phyloP scores from a whole-genome alignment of 2,329 filamentous ascomycete genomes.

The Emydomyces testavorans region DNA sequence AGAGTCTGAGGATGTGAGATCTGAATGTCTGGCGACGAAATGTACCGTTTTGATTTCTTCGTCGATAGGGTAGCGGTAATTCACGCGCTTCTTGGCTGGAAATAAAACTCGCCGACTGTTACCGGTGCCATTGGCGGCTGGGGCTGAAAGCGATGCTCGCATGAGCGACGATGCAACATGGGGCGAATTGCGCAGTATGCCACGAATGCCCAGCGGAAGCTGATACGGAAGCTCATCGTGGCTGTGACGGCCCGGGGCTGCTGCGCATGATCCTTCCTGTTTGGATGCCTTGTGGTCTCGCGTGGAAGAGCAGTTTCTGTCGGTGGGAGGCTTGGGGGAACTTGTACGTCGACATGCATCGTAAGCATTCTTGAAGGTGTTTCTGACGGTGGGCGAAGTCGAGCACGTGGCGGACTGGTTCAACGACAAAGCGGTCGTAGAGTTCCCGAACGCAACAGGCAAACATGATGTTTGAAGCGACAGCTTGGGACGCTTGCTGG shows the following conservation, averaged over 20 bases:
- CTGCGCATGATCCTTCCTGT: neutral
- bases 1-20: slow-evolving; percentile 29
- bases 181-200: slow-evolving; percentile 40
- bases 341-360: slow-evolving; percentile 31
- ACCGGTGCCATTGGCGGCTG: slow-evolving; percentile 24
- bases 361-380: slow-evolving; percentile 52
- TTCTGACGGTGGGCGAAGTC: slow-evolving; percentile 48
- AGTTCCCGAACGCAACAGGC: slow-evolving; percentile 43
- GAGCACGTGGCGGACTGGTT: slow-evolving; percentile 39
- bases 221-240: slow-evolving; percentile 28
- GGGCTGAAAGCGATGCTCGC: slow-evolving; percentile 30
- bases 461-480: slow-evolving; percentile 47
- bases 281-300: neutral
- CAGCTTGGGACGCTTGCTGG: slow-evolving; percentile 44
- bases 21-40: slow-evolving; percentile 46
- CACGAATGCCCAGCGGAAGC: slow-evolving; percentile 34
- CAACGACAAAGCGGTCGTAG: slow-evolving; percentile 42
- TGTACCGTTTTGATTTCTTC: slow-evolving; percentile 48
- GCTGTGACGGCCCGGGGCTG: neutral
- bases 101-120: slow-evolving; percentile 36
- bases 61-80: slow-evolving; percentile 45
- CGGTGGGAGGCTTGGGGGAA: slow-evolving; percentile 22
- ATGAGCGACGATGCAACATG: slow-evolving; percentile 19
- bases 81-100: slow-evolving; percentile 47
- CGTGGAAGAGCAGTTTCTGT: slow-evolving; percentile 18